A percentile compares a stretch with the other conserved stretches of the same genome.
These are phyloP conservation scores for Chenopodium berlandieri DNA, from an alignment of 148 eudicot species.

Conservation along the genomic window DNA sequence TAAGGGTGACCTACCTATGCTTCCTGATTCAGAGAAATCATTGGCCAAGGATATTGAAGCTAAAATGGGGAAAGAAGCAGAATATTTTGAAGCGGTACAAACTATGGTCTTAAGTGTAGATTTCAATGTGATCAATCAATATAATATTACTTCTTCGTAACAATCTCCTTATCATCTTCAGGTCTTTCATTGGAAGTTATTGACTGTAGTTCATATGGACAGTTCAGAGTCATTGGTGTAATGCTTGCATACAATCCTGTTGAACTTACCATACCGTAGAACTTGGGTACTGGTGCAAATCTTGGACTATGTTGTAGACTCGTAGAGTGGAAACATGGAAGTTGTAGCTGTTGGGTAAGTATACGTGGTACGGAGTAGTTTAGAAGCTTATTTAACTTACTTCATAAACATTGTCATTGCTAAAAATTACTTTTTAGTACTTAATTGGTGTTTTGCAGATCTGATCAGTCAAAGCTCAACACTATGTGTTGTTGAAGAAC, in stretches of 20 bases:
- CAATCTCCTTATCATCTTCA: slow-evolving; percentile 24
- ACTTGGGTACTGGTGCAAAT: slow-evolving; percentile 15
- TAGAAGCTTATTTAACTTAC: not conserved
- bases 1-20: slow-evolving; percentile 21
- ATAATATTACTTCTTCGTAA: not conserved
- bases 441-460: not conserved
- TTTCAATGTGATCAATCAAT: slow-evolving; percentile 14
- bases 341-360: not conserved
- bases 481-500: not conserved
- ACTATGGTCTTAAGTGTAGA: not conserved
- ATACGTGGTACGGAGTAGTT: not conserved
- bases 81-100: slow-evolving; percentile 48
- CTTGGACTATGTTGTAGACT: not conserved
- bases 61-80: slow-evolving; percentile 47
- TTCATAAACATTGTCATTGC: not conserved
- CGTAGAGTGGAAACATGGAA: not conserved
- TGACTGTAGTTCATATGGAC: slow-evolving; percentile 29
- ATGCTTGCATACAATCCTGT: not conserved
- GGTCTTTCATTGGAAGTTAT: slow-evolving; percentile 44
- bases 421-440: not conserved
- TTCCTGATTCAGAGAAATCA: slow-evolving; percentile 21
- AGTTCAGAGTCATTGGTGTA: slow-evolving; percentile 14
- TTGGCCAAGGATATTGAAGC: slow-evolving; percentile 26
- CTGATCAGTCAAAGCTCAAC: not conserved
- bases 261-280: not conserved